Evolutionary conservation across 208 protist species (phyloP).

Genomic region (Wallacemonas collosoma): DNA sequence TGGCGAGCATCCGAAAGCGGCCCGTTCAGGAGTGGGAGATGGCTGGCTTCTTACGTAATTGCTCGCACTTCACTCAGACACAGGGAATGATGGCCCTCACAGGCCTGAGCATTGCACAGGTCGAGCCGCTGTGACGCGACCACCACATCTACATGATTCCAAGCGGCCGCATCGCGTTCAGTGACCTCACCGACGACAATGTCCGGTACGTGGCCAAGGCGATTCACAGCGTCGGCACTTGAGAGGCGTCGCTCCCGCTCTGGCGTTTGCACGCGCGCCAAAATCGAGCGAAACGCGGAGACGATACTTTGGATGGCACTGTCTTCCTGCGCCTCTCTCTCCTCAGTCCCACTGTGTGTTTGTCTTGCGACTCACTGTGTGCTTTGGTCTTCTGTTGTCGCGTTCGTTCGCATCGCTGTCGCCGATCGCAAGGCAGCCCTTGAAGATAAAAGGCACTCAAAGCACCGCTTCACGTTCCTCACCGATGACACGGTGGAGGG

Average conservation of each 20-base stretch:
- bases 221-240: conserved; percentile 64
- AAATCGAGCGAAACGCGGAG: no score
- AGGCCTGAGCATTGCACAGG: conserved; percentile 86
- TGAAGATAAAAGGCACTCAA: no score
- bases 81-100: conserved; percentile 97
- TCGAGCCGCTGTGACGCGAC: conserved; percentile 40
- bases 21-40: conserved; percentile 66
- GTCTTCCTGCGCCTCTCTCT: no score
- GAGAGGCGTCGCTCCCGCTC: neutral
- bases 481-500: no score
- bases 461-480: no score
- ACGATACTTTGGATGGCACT: no score
- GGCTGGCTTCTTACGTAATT: conserved; percentile 69
- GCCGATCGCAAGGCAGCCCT: no score
- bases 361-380: no score
- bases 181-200: conserved; percentile 67
- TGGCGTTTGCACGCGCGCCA: no score
- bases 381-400: no score
- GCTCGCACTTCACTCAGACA: conserved; percentile 93
- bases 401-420: no score
- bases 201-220: conserved; percentile 74
- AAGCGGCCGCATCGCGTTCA: conserved; percentile 78
- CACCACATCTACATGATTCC: conserved; percentile 80
- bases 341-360: no score
- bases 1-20: conserved; percentile 59